Percentiles rank a stretch among this genome's conserved stretches.
These are phyloP conservation scores for Mortierella sp. DNA, from an alignment of 371 early-diverging fungal species.

Conservation along the genomic window DNA sequence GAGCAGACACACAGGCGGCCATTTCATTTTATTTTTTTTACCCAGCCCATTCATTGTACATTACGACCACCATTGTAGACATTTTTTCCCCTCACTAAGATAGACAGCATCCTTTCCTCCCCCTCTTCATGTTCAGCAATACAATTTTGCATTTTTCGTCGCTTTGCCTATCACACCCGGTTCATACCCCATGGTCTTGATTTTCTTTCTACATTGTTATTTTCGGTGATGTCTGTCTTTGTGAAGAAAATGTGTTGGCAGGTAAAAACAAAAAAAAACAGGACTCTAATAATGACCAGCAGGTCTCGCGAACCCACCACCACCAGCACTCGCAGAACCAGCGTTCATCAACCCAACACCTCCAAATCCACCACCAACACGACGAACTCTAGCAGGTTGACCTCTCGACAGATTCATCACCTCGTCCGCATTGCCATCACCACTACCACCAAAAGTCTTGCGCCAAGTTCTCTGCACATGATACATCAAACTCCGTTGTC, in stretches of 20 bases:
- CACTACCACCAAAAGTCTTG: slow-evolving; percentile 45
- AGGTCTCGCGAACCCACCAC: slow-evolving; percentile 25
- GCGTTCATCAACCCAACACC: slow-evolving; percentile 23
- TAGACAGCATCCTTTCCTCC: not conserved
- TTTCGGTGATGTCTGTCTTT: not conserved
- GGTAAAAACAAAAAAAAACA: no score
- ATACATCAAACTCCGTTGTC: slow-evolving; percentile 37
- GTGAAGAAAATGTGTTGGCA: no score
- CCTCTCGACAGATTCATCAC: slow-evolving; percentile 22
- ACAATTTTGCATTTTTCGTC: not conserved
- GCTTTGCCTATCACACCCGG: not conserved
- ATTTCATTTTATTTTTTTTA: not conserved
- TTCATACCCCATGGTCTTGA: not conserved
- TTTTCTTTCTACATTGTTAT: not conserved
- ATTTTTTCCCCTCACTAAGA: not conserved
- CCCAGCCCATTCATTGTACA: slow-evolving; percentile 9
- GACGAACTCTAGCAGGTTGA: slow-evolving; percentile 47
- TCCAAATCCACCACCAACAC: slow-evolving; percentile 29
- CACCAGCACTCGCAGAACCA: slow-evolving; percentile 8
- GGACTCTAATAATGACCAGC: slow-evolving; percentile 11
- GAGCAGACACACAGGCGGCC: not conserved
- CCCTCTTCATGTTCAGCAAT: not conserved
- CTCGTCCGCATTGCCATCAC: slow-evolving; percentile 9
- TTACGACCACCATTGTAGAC: slow-evolving; percentile 6
- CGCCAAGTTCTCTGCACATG: slow-evolving; percentile 30